Evolutionary conservation across 1,284 basidiomycete species (phyloP).

Genomic region (Leccinum insolens): DNA sequence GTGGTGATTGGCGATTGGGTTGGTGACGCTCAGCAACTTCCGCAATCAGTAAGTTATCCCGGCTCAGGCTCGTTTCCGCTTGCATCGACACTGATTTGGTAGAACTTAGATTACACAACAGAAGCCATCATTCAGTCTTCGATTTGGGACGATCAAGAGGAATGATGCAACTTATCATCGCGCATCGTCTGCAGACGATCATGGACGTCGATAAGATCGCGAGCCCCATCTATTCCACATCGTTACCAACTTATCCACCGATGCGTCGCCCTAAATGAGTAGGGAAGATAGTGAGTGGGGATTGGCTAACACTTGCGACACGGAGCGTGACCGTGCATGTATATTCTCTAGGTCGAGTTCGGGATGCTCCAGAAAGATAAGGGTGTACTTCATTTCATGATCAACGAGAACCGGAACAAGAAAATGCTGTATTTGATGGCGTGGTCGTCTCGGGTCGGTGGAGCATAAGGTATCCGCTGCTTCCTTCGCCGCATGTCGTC

Average conservation of each 20-base stretch:
- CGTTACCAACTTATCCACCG: constrained; percentile 24
- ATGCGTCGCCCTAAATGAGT: constrained; percentile 30
- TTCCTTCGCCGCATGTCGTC: not conserved
- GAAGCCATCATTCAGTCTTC: constrained; percentile 35
- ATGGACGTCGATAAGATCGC: constrained; percentile 65
- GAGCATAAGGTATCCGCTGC: not conserved
- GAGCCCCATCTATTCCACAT: constrained; percentile 8
- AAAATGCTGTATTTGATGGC: constrained; percentile 33
- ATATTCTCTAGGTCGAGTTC: constrained; percentile 35
- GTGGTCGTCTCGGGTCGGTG: not conserved
- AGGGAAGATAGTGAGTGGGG: constrained; percentile 35
- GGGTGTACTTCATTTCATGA: constrained; percentile 49
- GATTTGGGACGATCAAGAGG: constrained; percentile 47
- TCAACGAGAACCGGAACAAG: constrained; percentile 45
- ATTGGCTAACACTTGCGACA: constrained; percentile 7
- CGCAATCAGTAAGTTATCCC: constrained; percentile 28
- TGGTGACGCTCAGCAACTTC: constrained; percentile 36
- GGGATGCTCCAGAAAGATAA: constrained; percentile 50
- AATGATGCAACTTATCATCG: constrained; percentile 66
- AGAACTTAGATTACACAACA: constrained; percentile 27
- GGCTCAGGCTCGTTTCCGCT: too few relatives aligned
- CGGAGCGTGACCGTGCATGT: not conserved
- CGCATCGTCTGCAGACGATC: constrained; percentile 72
- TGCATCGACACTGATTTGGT: not conserved
- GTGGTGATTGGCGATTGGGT: not conserved